Conservation (phyloP, 202 grass and related monocot species). For the Digitaria exilis region DNA sequence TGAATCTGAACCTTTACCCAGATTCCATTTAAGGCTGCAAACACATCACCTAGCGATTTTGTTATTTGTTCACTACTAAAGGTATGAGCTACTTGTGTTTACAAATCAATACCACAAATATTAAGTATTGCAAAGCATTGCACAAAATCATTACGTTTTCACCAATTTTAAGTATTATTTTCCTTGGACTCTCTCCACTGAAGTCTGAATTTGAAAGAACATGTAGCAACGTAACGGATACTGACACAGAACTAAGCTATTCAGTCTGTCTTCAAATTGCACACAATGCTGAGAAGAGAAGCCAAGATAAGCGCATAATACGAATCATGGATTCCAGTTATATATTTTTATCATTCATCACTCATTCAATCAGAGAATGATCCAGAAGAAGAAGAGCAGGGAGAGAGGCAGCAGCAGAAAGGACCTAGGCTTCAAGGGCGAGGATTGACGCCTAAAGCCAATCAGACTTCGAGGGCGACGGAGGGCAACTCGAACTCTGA, state of each 20-base stretch:
- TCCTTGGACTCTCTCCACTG: background rate
- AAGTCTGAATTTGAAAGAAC: constrained; percentile 15
- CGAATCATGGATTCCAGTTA: constrained; percentile 16
- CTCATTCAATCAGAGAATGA: constrained; percentile 20
- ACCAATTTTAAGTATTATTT: background rate
- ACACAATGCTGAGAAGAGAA: background rate
- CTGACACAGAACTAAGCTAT: background rate
- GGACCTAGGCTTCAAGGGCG: constrained; percentile 35
- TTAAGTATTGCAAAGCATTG: background rate
- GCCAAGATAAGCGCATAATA: background rate
- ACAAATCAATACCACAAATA: background rate
- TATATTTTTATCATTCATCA: constrained; percentile 20
- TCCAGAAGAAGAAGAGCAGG: constrained; percentile 30
- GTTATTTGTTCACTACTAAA: background rate
- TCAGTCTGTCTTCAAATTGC: background rate
- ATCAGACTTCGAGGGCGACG: constrained; percentile 55
- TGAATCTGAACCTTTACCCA: background rate
- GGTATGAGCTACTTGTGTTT: background rate
- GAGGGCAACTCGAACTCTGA: constrained; percentile 64
- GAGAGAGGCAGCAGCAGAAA: constrained; percentile 28
- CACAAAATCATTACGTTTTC: background rate
- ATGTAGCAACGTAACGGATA: background rate
- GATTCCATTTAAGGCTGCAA: background rate
- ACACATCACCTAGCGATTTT: background rate
- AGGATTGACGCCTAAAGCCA: background rate